Evolutionary conservation across 2,329 filamentous ascomycete species (phyloP).

Genomic region (Emmonsia crescens): DNA sequence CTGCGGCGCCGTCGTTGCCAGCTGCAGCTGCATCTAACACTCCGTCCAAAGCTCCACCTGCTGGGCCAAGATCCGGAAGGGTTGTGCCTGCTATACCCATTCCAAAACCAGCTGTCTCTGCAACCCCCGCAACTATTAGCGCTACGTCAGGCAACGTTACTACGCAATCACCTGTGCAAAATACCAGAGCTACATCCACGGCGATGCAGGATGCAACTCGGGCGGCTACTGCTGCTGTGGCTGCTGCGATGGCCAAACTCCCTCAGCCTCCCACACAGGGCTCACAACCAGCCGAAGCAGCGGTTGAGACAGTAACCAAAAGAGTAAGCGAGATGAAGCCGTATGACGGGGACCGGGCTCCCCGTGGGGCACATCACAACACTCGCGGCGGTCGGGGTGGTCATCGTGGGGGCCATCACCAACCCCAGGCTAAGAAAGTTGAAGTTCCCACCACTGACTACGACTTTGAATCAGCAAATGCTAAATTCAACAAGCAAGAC

Average conservation of each 20-base stretch:
- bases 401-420: slow-evolving; percentile 32
- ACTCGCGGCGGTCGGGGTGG: slow-evolving; percentile 38
- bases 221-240: slow-evolving; percentile 41
- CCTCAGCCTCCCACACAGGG: slow-evolving; percentile 28
- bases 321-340: slow-evolving; percentile 38
- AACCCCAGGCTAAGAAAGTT: slow-evolving; percentile 51
- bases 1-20: slow-evolving; percentile 12
- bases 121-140: slow-evolving; percentile 20
- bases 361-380: slow-evolving; percentile 30
- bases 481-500: slow-evolving; percentile 81
- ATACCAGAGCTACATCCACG: slow-evolving; percentile 14
- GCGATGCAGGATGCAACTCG: slow-evolving; percentile 38
- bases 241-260: slow-evolving; percentile 42
- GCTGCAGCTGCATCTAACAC: slow-evolving; percentile 6
- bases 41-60: slow-evolving; percentile 12
- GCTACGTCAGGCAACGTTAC: slow-evolving; percentile 17
- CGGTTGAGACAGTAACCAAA: slow-evolving; percentile 34
- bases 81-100: slow-evolving; percentile 39
- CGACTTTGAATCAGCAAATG: slow-evolving; percentile 78
- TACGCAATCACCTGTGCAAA: slow-evolving; percentile 22
- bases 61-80: slow-evolving; percentile 29
- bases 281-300: slow-evolving; percentile 23
- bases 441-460: slow-evolving; percentile 87
- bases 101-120: slow-evolving; percentile 24
- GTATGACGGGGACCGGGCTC: slow-evolving; percentile 27